A percentile compares a stretch with the other conserved stretches of the same genome.
Evolutionary conservation across 345 rosid species (phyloP).

Genomic region (Pistacia vera): DNA sequence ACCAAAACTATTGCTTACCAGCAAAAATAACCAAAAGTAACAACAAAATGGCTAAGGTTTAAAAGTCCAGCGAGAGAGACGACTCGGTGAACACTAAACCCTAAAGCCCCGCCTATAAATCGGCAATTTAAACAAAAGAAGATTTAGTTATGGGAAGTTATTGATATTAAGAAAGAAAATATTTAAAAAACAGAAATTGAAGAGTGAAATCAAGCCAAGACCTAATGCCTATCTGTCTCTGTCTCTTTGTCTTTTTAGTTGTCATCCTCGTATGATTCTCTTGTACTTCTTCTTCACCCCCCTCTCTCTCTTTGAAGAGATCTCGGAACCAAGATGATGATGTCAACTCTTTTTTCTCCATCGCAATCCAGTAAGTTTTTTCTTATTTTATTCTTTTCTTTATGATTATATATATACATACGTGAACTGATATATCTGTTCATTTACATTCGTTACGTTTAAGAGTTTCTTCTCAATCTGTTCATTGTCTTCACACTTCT

Average conservation of each 20-base stretch:
- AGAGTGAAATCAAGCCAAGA: not conserved
- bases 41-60: not conserved
- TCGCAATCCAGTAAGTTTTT: not conserved
- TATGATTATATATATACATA: not conserved
- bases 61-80: constrained; percentile 13
- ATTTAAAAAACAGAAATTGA: not conserved
- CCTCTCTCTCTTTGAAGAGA: not conserved
- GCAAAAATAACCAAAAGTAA: not conserved
- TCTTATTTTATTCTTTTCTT: not conserved
- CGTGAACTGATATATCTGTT: no score
- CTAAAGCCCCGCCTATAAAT: constrained; percentile 28
- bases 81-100: constrained; percentile 19
- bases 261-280: not conserved
- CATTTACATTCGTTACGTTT: not conserved
- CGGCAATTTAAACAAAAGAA: constrained; percentile 5
- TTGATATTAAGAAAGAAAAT: not conserved
- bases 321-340: not conserved
- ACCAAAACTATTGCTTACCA: not conserved
- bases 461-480: not conserved
- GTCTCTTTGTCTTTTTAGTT: not conserved
- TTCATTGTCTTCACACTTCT: no score
- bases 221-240: not conserved
- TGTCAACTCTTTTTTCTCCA: not conserved
- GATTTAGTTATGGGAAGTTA: not conserved
- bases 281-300: not conserved